A percentile compares a stretch with the other conserved stretches of the same genome.
These are phyloP conservation scores for Saturnispora silvae DNA, from an alignment of 805 yeast genomes.

Conservation along the genomic window DNA sequence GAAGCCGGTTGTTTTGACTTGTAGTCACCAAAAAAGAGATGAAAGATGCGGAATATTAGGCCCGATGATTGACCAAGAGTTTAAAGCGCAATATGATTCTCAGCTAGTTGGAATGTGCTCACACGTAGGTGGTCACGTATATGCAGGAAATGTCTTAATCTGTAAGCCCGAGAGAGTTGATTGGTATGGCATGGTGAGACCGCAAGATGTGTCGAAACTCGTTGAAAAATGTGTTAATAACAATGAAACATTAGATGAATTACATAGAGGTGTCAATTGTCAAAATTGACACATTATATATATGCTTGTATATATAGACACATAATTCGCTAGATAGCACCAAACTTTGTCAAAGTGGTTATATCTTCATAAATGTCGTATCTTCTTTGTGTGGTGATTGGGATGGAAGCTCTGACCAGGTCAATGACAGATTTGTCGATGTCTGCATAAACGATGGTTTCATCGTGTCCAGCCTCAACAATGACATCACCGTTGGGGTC, in stretches of 20 bases:
- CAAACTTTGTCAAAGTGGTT: conserved; percentile 18
- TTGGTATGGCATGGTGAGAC: conserved; percentile 74
- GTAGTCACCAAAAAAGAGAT: conserved; percentile 61
- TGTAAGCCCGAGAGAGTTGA: conserved; percentile 35
- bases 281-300: too few species aligned
- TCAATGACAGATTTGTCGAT: conserved; percentile 52
- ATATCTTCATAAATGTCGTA: conserved; percentile 52
- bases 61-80: conserved; percentile 44
- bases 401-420: conserved; percentile 54
- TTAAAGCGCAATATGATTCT: conserved; percentile 26
- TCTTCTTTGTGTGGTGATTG: conserved; percentile 60
- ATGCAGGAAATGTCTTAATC: conserved; percentile 70
- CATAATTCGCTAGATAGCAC: too few species aligned
- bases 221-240: conserved; percentile 41
- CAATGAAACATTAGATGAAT: conserved; percentile 41
- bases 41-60: conserved; percentile 59
- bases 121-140: conserved; percentile 81
- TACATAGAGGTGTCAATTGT: conserved; percentile 31
- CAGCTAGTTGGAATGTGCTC: conserved; percentile 43
- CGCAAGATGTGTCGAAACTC: conserved; percentile 56
- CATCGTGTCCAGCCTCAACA: conserved; percentile 70
- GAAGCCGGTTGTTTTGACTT: conserved; percentile 32
- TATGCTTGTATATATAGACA: too few species aligned
- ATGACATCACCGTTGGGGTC: conserved; percentile 52
- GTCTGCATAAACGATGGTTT: conserved; percentile 65